These are phyloP conservation scores for Kazachstania sp. DNA, from an alignment of 1,139 yeast genomes.

Conservation along the genomic window DNA sequence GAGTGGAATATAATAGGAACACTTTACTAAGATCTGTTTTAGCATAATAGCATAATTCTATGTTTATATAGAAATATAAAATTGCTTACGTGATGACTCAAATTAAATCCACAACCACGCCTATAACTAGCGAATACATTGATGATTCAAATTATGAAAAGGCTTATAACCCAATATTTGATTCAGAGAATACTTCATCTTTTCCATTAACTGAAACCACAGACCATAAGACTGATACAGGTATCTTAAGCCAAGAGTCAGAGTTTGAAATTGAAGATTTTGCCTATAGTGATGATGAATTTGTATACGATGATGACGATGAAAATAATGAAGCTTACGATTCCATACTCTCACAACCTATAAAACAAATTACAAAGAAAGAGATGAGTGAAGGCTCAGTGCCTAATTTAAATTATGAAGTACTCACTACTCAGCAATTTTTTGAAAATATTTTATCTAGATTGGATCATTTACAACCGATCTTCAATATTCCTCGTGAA, in stretches of 20 bases:
- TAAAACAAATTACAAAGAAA: constrained; percentile 7
- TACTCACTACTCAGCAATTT: constrained; percentile 26
- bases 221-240: not conserved
- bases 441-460: constrained; percentile 23
- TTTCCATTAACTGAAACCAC: not conserved
- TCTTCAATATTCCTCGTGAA: constrained; percentile 23
- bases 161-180: not conserved
- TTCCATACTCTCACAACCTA: constrained; percentile 9
- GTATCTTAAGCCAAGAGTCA: constrained; percentile 14
- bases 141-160: not conserved
- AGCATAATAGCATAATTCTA: no score
- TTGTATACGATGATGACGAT: constrained; percentile 1
- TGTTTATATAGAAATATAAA: no score
- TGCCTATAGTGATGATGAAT: constrained; percentile 23
- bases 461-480: constrained; percentile 24
- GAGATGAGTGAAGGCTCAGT: constrained; percentile 17
- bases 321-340: constrained; percentile 19
- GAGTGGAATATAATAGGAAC: no score
- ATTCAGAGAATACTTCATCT: not conserved
- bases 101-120: not conserved
- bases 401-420: constrained; percentile 23
- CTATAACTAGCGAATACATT: not conserved
- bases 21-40: no score
- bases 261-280: constrained; percentile 26
- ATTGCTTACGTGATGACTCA: not conserved